Base-by-base conservation (phyloP, 768 basidiomycete species). In the Russula griseocarnosa region DNA sequence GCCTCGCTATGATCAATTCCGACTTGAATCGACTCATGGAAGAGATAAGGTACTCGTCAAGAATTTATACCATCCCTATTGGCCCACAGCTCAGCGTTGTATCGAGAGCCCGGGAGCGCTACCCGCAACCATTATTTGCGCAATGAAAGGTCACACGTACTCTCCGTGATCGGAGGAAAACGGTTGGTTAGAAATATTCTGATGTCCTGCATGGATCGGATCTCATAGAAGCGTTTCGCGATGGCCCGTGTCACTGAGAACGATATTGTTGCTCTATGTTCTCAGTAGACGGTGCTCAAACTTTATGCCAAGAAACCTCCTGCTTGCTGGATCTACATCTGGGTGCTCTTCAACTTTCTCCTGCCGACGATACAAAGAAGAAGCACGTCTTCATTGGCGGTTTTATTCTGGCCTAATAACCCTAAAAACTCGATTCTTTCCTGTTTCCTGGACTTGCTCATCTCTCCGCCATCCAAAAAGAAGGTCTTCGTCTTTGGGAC, bases 271-370 rank as follows among this genome's bases (percentile, higher is more conserved):
- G n/a, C n/a, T 18, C 20, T 6, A 44, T 44, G 42, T n/a, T 44
- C 42, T 44, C 42, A 4, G 14, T 44, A n/a, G 42, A 44, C 7
- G 42, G 42, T n/a, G 42, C 42, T 20, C 42, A n/a, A 44, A 6
- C 14, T 44, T 16, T 44, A 20, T n/a, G 16, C 18, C 5, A 44
- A n/a, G 18, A 44, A 44, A 44, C 18, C 42, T 6, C 20, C 42
- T 5, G 42, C 16, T 3, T 44, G 69, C 22, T 76, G 76, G 74
- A 70, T 76, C 0, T n/a, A n/a, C n/a, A n/a, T n/a, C n/a, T n/a
- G n/a, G n/a, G n/a, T n/a, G n/a, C n/a, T n/a, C n/a, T n/a, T n/a
- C n/a, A n/a, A n/a, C n/a, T n/a, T n/a, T n/a, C n/a, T n/a, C n/a
- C n/a, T n/a, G n/a, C n/a, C n/a, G n/a, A n/a, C n/a, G n/a, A n/a